Evolutionary conservation across 2,329 filamentous ascomycete genomes (phyloP).

Genomic region (Alternaria incomplexa): DNA sequence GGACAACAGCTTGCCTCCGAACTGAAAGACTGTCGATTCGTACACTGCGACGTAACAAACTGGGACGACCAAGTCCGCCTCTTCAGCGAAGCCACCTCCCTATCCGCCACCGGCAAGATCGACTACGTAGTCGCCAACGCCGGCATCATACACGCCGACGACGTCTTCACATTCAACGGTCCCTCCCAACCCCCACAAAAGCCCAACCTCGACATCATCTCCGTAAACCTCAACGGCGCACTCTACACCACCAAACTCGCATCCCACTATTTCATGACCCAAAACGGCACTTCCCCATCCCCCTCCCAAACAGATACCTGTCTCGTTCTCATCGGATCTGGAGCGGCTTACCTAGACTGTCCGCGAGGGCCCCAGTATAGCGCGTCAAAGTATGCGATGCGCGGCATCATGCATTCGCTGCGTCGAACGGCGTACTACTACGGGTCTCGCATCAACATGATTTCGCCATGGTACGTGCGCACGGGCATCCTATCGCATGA

Average conservation of each 20-base stretch:
- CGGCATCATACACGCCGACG: slow-evolving; percentile 9
- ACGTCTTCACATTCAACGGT: slow-evolving; percentile 12
- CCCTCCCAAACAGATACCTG: slow-evolving; percentile 8
- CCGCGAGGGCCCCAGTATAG: slow-evolving; percentile 12
- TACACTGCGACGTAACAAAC: slow-evolving; percentile 10
- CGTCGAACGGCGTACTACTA: slow-evolving; percentile 6
- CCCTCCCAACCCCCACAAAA: not conserved
- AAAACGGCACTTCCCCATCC: not conserved
- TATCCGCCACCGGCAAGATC: not conserved
- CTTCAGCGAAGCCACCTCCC: slow-evolving; percentile 1
- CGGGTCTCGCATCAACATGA: slow-evolving; percentile 9
- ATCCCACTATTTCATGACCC: slow-evolving; percentile 12
- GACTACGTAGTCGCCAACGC: slow-evolving; percentile 16
- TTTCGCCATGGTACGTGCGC: slow-evolving; percentile 13
- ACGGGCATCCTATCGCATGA: slow-evolving; percentile 11
- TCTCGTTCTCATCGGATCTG: slow-evolving; percentile 10
- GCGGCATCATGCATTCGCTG: slow-evolving; percentile 13
- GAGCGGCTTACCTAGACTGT: slow-evolving; percentile 11
- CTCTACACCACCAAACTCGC: slow-evolving; percentile 11
- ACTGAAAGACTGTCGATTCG: not conserved
- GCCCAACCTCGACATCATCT: slow-evolving; percentile 3
- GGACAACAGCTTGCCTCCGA: not conserved
- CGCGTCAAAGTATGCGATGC: slow-evolving; percentile 14
- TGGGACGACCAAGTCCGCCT: slow-evolving; percentile 13
- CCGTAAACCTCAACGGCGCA: not conserved